phyloP scores from a whole-genome alignment of 768 basidiomycete species.

The Saitozyma sp. region DNA sequence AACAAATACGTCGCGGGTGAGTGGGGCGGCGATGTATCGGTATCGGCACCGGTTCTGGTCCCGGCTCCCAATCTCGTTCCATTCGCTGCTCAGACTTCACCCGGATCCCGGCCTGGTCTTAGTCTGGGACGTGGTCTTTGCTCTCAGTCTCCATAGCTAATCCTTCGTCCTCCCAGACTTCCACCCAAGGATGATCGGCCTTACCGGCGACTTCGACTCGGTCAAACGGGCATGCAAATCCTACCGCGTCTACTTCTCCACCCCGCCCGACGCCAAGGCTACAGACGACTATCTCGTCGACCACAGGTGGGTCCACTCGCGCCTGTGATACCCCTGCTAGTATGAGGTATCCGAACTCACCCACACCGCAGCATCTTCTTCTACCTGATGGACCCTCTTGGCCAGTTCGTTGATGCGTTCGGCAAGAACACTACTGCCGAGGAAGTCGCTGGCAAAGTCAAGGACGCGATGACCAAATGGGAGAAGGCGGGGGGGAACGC shows the following conservation, averaged over 20 bases:
- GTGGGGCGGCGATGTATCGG: slow-evolving; percentile 16
- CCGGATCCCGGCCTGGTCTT: not conserved
- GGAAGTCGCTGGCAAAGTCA: slow-evolving; percentile 60
- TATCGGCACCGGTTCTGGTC: too few relatives aligned
- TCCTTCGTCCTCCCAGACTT: slow-evolving; percentile 65
- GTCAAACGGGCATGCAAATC: slow-evolving; percentile 88
- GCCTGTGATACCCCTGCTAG: not conserved
- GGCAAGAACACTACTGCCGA: slow-evolving; percentile 74
- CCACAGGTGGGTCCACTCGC: slow-evolving; percentile 51
- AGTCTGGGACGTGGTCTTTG: not conserved
- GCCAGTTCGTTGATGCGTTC: slow-evolving; percentile 93
- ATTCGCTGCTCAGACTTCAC: slow-evolving; percentile 3
- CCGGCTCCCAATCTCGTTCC: not conserved
- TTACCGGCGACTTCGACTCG: slow-evolving; percentile 79
- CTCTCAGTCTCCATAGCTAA: not conserved
- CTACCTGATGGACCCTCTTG: slow-evolving; percentile 95
- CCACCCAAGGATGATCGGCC: slow-evolving; percentile 82
- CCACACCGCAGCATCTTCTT: slow-evolving; percentile 73
- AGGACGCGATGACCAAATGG: slow-evolving; percentile 54
- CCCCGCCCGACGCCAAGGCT: slow-evolving; percentile 72
- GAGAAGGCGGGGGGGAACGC: slow-evolving; percentile 44
- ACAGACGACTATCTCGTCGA: slow-evolving; percentile 94
- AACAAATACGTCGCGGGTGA: slow-evolving; percentile 56
- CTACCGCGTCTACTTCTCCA: slow-evolving; percentile 98
- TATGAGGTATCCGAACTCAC: slow-evolving; percentile 4